Base-by-base conservation (phyloP, 352 stramenopile genomes). In the Phytophthora pistaciae region DNA sequence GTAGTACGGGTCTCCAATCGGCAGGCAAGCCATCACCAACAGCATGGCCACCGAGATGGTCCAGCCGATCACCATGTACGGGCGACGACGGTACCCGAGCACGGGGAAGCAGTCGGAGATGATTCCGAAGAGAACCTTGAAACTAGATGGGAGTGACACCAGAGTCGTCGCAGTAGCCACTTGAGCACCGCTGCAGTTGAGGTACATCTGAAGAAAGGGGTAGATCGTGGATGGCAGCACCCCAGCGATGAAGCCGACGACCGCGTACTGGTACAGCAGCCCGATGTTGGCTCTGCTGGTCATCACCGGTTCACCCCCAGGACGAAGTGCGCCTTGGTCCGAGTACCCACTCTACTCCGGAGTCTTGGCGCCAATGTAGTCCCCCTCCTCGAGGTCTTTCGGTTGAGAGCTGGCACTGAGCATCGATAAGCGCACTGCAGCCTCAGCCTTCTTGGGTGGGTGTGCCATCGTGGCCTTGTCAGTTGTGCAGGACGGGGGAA, bases 91-190 rank as follows among this genome's bases (percentile, higher is more conserved):
- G 52, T 79, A 88, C 11, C 82, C 82, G 40, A 73, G 80, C 42
- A 90, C 77, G 11, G 82, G 82, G 46, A 90, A 79, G 58, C 76
- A 86, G 61, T 89, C 82, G 20, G 82, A 88, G 16, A 90, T 20
- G 53, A 90, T 79, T 10, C 82, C 82, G 52, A 85, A 83, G 33
- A 90, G 88, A 27, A 90, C 74, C 68, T 90, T 90, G 61, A 87
- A 84, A 55, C 72, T 84, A 67, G 78, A 82, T 16, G 80, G 71
- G 42, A 90, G 76, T 40, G 70, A 75, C 21, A 90, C 69, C 29
- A 88, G 53, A 14, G 78, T 75, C 1, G 66, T 71, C 3, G 74
- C 73, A 10, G 80, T 77, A 9, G 82, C 82, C 31, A 74, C 75
- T 60, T 78, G 64, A 40, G 70, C 69, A 25, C 78, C 78, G 20